Base-by-base conservation (phyloP, 2,329 filamentous ascomycete genomes). In the Fusarium falciforme region DNA sequence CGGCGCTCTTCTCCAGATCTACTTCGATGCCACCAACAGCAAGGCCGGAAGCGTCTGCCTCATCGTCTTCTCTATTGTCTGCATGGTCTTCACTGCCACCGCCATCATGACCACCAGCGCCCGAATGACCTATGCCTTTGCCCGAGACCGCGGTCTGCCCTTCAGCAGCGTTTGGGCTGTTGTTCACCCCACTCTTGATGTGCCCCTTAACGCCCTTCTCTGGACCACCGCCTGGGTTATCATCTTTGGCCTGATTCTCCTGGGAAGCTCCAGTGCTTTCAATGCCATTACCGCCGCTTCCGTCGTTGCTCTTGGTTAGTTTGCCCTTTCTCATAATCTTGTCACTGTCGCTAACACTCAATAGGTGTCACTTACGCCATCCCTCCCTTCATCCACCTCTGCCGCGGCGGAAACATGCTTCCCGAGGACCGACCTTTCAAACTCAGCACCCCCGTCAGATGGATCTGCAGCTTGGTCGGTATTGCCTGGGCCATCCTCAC, bases 241-340 rank as follows among this genome's bases (percentile, higher is more conserved):
- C 64, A 84, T 93, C 22, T 93, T 94, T 65, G 93, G 93, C 0
- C 86, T 89, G 68, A 92, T 94, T 76, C 92, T 93, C 79, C 85
- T 94, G 8, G 93, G 92, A 16, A 93, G 90, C 3, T 85, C 82
- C 25, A 82, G 88, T 74, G 92, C 92, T 0, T 93, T 94, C 81
- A 93, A 92, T 59, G 92, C 93, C 17, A 93, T 94, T 71, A 88
- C 93, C 1, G 90, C 91, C 0, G 90, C 92, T 0, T 93, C 91
- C 0, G 93, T 95, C 0, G 93, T 95, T 38, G 89, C 93, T 2
- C 87, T 95, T 0, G 91, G 72, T 44, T 36, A 29, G 68, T 66
- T 20, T 27, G 12, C 33, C 3, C 11, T 33, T 17, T 6, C 25
- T 25, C 27, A 16, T 4, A 7, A 22, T n/a, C 16, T 7, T 7